A percentile compares a stretch with the other conserved stretches of the same genome.
These are phyloP conservation scores for Trametes elegans DNA, from an alignment of 768 basidiomycete species.

Conservation along the genomic window DNA sequence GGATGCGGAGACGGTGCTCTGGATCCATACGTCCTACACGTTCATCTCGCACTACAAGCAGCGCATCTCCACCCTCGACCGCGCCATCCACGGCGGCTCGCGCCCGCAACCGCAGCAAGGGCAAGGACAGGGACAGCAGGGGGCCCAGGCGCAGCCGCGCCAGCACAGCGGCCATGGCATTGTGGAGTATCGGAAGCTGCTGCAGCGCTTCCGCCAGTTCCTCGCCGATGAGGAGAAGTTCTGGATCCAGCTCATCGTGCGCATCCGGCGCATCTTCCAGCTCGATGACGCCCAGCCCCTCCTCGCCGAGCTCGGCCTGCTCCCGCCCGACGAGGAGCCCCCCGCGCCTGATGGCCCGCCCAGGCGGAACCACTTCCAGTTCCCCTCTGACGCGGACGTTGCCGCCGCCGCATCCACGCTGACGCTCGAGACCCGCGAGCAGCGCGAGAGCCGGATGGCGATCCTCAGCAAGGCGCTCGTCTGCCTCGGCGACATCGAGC, in stretches of 20 bases:
- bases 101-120: slow-evolving; percentile 36
- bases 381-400: slow-evolving; percentile 53
- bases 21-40: slow-evolving; percentile 90
- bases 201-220: slow-evolving; percentile 88
- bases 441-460: slow-evolving; percentile 64
- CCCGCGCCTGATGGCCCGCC: slow-evolving; percentile 27
- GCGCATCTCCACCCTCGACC: slow-evolving; percentile 66
- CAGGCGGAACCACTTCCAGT: slow-evolving; percentile 59
- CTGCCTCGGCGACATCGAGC: slow-evolving; percentile 90
- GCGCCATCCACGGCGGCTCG: slow-evolving; percentile 36
- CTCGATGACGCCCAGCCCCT: slow-evolving; percentile 62
- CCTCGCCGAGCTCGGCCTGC: slow-evolving; percentile 57
- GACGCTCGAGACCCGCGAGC: slow-evolving; percentile 42
- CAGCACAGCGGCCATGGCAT: slow-evolving; percentile 49
- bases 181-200: slow-evolving; percentile 82
- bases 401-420: slow-evolving; percentile 25
- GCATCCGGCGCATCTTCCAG: slow-evolving; percentile 69
- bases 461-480: slow-evolving; percentile 86
- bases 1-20: slow-evolving; percentile 80
- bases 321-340: slow-evolving; percentile 24
- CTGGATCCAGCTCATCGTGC: slow-evolving; percentile 77
- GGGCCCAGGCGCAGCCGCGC: slow-evolving; percentile 33
- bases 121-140: slow-evolving; percentile 35
- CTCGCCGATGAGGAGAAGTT: slow-evolving; percentile 89
- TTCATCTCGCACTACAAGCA: slow-evolving; percentile 84